These are phyloP conservation scores for Geotrichum cucujoidarum DNA, from an alignment of 1,139 yeast genomes.

Conservation along the genomic window DNA sequence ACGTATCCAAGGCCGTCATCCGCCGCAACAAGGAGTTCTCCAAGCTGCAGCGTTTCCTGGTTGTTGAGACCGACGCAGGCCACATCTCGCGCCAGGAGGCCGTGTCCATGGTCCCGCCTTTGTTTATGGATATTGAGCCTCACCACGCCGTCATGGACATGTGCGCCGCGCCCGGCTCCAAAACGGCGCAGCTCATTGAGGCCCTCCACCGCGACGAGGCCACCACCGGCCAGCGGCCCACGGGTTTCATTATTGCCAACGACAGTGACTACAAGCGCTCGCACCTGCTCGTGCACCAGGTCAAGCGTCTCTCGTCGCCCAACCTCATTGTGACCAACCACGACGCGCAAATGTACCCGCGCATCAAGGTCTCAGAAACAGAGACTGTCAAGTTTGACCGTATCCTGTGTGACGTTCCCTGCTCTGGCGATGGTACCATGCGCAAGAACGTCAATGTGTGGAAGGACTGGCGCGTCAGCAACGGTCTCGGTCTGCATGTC, in stretches of 20 bases:
- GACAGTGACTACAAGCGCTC: slow-evolving; percentile 94
- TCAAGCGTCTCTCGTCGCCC: slow-evolving; percentile 89
- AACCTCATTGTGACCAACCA: slow-evolving; percentile 94
- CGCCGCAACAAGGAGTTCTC: slow-evolving; percentile 84
- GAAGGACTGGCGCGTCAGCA: slow-evolving; percentile 90
- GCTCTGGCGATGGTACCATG: slow-evolving; percentile 99
- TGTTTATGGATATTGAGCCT: slow-evolving; percentile 83
- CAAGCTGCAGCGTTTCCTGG: slow-evolving; percentile 83
- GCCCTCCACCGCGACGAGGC: slow-evolving; percentile 64
- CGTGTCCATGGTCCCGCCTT: slow-evolving; percentile 97
- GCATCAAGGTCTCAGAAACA: slow-evolving; percentile 49
- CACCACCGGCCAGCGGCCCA: slow-evolving; percentile 44
- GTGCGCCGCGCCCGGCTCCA: slow-evolving; percentile 99
- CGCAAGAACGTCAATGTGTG: slow-evolving; percentile 94
- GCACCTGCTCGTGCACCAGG: slow-evolving; percentile 97
- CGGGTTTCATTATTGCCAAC: slow-evolving; percentile 93
- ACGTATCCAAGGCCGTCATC: slow-evolving; percentile 84
- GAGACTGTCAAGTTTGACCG: slow-evolving; percentile 67
- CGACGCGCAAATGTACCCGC: slow-evolving; percentile 94
- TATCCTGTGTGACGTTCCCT: slow-evolving; percentile 95
- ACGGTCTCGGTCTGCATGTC: slow-evolving; percentile 82
- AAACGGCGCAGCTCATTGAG: slow-evolving; percentile 93
- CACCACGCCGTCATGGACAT: slow-evolving; percentile 89
- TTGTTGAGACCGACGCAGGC: slow-evolving; percentile 93
- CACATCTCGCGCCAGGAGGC: slow-evolving; percentile 97